Conservation (phyloP, 129 eudicot genomes). For the Silybum marianum region DNA sequence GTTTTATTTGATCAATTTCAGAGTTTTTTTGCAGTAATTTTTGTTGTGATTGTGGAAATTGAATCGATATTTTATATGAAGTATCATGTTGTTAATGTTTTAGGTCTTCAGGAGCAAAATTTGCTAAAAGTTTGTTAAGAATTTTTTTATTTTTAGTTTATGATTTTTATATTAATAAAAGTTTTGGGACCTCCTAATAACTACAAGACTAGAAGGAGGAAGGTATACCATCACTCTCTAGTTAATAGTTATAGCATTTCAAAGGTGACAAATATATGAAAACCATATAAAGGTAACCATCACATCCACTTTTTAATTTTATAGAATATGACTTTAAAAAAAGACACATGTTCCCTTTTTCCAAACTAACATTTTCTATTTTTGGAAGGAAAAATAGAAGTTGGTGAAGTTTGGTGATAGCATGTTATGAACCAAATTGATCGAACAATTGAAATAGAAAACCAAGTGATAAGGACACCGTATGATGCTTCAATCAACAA, state of each 20-base stretch:
- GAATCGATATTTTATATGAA: slow-evolving; percentile 13
- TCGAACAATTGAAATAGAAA: too few species aligned
- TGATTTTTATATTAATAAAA: background rate
- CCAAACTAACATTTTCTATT: background rate
- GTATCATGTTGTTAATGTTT: background rate
- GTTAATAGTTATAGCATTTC: background rate
- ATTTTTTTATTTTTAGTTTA: background rate
- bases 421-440: too few species aligned
- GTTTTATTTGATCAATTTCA: background rate
- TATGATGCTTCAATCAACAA: too few species aligned
- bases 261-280: background rate
- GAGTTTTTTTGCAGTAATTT: background rate
- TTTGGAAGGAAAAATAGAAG: background rate
- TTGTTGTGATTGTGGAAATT: slow-evolving; percentile 5
- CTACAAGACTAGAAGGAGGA: background rate
- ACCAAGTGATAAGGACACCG: too few species aligned
- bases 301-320: slow-evolving; percentile 5
- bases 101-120: background rate
- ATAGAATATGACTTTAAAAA: background rate
- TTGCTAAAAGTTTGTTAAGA: background rate
- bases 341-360: slow-evolving; percentile 7
- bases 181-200: background rate
- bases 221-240: background rate
- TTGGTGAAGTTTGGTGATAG: slow-evolving; percentile 5
- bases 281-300: slow-evolving; percentile 6